A percentile compares a stretch with the other conserved stretches of the same genome.
Conservation (phyloP, 2,329 filamentous ascomycete species). For the Botrytis pseudocinerea region DNA sequence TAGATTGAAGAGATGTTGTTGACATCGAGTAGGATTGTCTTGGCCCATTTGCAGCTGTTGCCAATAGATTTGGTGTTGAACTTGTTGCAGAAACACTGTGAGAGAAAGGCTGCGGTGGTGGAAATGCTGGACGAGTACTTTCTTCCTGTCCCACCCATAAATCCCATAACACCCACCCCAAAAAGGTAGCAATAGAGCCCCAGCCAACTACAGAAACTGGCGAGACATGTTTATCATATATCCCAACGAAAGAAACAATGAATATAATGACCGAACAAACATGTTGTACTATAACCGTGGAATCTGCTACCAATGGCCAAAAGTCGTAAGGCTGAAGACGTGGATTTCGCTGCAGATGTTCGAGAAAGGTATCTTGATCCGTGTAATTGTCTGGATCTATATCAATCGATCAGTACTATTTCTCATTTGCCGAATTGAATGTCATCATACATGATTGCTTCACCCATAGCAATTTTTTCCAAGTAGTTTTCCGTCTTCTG, state of each 20-base stretch:
- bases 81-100: slow-evolving; percentile 35
- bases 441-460: slow-evolving; percentile 76
- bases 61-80: slow-evolving; percentile 34
- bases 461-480: slow-evolving; percentile 98
- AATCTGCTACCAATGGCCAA: slow-evolving; percentile 93
- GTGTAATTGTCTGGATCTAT: slow-evolving; percentile 98
- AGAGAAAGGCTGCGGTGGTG: slow-evolving; percentile 17
- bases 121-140: slow-evolving; percentile 35
- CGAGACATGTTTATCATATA: slow-evolving; percentile 82
- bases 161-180: slow-evolving; percentile 91
- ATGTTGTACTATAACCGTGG: slow-evolving; percentile 95
- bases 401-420: slow-evolving; percentile 30
- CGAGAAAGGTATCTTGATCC: slow-evolving; percentile 93
- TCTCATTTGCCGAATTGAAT: neutral
- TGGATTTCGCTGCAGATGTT: slow-evolving; percentile 92
- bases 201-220: slow-evolving; percentile 86
- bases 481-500: slow-evolving; percentile 67
- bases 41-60: slow-evolving; percentile 16
- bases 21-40: slow-evolving; percentile 12
- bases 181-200: slow-evolving; percentile 77
- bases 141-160: slow-evolving; percentile 79
- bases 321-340: slow-evolving; percentile 95
- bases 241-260: slow-evolving; percentile 88
- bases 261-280: slow-evolving; percentile 95
- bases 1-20: slow-evolving; percentile 20